Evolutionary conservation across 345 rosid species (phyloP).

Genomic region (Citrus glauca): DNA sequence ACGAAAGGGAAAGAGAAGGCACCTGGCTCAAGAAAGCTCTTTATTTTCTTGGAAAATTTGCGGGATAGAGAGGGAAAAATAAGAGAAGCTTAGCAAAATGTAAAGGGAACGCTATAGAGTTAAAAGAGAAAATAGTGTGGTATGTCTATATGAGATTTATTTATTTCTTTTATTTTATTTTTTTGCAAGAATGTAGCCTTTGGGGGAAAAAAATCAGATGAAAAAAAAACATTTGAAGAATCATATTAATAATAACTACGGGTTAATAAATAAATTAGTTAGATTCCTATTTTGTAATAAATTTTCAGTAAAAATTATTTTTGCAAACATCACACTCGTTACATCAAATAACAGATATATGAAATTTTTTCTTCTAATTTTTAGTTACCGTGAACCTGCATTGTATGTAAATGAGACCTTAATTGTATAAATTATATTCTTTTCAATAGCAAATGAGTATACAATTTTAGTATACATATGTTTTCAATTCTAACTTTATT

Average conservation of each 20-base stretch:
- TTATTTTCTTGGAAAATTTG: conserved; percentile 1
- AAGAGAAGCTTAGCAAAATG: background rate
- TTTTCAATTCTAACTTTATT: background rate
- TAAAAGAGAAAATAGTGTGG: background rate
- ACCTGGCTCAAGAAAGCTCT: conserved; percentile 15
- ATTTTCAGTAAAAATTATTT: background rate
- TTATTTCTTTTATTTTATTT: background rate
- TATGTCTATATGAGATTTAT: background rate
- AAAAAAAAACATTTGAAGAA: background rate
- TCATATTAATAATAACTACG: background rate
- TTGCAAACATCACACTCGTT: background rate
- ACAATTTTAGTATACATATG: background rate
- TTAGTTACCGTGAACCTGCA: too few relatives aligned
- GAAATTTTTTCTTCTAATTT: too few relatives aligned
- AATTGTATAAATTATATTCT: too few relatives aligned
- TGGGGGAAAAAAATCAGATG: background rate
- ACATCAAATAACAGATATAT: background rate
- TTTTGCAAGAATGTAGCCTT: background rate
- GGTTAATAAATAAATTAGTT: background rate
- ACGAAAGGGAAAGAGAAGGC: background rate
- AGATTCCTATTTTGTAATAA: background rate
- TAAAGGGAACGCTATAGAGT: background rate
- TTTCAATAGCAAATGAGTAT: too few relatives aligned
- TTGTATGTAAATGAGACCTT: too few relatives aligned
- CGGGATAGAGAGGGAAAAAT: background rate